These are phyloP conservation scores for Kuraishia capsulata DNA, from an alignment of 805 yeast genomes.

Conservation along the genomic window DNA sequence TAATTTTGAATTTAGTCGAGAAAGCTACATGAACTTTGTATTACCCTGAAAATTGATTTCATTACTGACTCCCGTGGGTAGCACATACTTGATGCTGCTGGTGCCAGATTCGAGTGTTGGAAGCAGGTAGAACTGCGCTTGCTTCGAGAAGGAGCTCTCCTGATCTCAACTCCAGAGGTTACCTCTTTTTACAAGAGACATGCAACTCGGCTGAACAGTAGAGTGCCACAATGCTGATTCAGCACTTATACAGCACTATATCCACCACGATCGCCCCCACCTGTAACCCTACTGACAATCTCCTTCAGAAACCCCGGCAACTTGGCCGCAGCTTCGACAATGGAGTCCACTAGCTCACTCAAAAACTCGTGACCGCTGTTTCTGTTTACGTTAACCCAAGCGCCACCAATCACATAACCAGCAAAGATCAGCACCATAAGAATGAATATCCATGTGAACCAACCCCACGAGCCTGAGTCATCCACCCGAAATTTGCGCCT, in stretches of 20 bases:
- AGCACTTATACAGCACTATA: conserved; percentile 86
- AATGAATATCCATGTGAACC: conserved; percentile 77
- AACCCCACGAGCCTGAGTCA: conserved; percentile 58
- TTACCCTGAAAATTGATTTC: no score
- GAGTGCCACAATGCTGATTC: no score
- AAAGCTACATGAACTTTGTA: neutral
- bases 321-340: conserved; percentile 45
- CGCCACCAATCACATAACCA: conserved; percentile 62
- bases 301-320: conserved; percentile 63
- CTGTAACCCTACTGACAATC: conserved; percentile 55
- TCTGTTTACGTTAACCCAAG: conserved; percentile 68
- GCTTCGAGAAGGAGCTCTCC: no score
- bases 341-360: conserved; percentile 63
- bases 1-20: no score
- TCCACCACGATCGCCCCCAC: conserved; percentile 68
- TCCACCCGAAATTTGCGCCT: conserved; percentile 18
- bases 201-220: no score
- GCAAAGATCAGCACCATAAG: conserved; percentile 61
- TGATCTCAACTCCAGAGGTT: no score
- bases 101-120: no score
- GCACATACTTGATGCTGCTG: no score
- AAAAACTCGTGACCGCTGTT: conserved; percentile 67
- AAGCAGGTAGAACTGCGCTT: no score
- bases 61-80: no score
- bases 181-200: no score